phyloP scores from a whole-genome alignment of 2,329 filamentous ascomycete genomes.

The Fusarium illudens region DNA sequence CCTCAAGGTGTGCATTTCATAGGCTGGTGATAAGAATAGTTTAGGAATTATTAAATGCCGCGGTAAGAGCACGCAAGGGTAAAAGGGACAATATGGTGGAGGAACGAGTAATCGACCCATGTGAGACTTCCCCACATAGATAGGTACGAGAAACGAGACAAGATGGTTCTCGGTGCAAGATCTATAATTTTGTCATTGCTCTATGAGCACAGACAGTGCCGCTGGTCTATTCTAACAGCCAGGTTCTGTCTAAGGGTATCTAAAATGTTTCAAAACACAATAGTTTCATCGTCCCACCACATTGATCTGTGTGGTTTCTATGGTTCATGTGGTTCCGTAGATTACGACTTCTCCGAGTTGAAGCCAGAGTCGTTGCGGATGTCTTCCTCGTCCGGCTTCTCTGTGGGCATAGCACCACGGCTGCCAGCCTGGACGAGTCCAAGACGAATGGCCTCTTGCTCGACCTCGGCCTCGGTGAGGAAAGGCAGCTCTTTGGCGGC shows the following conservation, averaged over 20 bases:
- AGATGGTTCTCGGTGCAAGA: not conserved
- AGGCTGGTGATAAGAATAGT: not conserved
- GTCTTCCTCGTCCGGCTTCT: constrained; percentile 28
- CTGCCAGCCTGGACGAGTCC: constrained; percentile 28
- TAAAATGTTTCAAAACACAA: not conserved
- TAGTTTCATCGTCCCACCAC: not conserved
- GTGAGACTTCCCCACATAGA: not conserved
- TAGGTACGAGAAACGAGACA: too few species aligned
- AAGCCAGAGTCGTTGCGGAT: constrained; percentile 31
- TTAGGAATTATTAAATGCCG: not conserved
- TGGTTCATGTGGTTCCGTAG: not conserved
- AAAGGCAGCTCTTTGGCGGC: constrained; percentile 66
- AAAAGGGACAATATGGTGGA: not conserved
- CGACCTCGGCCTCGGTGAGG: constrained; percentile 60
- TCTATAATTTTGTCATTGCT: not conserved
- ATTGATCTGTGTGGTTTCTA: not conserved
- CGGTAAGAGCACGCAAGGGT: not conserved
- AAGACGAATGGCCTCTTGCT: constrained; percentile 52
- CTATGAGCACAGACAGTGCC: not conserved
- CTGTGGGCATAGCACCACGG: constrained; percentile 27
- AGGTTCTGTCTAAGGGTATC: not conserved
- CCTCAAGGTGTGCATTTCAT: not conserved
- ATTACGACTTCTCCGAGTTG: constrained; percentile 31
- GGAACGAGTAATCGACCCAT: not conserved
- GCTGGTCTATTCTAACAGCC: not conserved